Base-by-base conservation (phyloP, 1,139 yeast species). In the Yamadazyma taylorii region DNA sequence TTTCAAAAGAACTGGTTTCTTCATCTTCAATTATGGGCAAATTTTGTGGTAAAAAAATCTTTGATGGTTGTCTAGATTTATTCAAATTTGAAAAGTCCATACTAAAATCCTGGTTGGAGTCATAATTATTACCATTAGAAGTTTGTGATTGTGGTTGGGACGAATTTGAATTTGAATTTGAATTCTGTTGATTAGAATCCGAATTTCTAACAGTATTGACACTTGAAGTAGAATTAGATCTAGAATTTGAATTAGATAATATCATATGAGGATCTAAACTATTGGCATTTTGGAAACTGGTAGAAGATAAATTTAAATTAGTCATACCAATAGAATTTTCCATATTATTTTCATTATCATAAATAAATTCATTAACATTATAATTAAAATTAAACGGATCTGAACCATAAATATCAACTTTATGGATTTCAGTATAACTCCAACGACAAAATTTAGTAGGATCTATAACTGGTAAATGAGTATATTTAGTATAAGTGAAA, bases 361-460 rank as follows among this genome's bases (percentile, higher is more conserved):
- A 46, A 21, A 48, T 37, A 13, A 24, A 49, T 25, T 51, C 53
- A 30, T 38, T 40, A 8, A 27, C 30, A 25, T 40, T 34, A 24
- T 34, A 39, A 37, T 44, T 40, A 30, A 38, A 45, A 30, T 35
- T 49, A 38, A 69, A 59, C n/a, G 76, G 75, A 43, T 70, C 71
- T 6, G 51, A 46, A 19, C 56, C 56, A 22, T 38, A 39, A 30
- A 64, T 46, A 46, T 64, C 57, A 19, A 58, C 52, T 38, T 53
- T 56, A 30, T 48, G 45, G 25, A 70, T 53, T 34, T 58, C 61
- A 6, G 63, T 55, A 56, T 90, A 90, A 15, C 94, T 83, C 95
- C 96, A 90, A 45, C 97, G 81, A 51, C 92, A 83, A 52, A 83
- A 83, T 53, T 79, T 76, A 41, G 64, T 75, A 15, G 64, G 63